Evolutionary conservation across 768 basidiomycete genomes (phyloP).

Genomic region (Boletus rubescentipes): DNA sequence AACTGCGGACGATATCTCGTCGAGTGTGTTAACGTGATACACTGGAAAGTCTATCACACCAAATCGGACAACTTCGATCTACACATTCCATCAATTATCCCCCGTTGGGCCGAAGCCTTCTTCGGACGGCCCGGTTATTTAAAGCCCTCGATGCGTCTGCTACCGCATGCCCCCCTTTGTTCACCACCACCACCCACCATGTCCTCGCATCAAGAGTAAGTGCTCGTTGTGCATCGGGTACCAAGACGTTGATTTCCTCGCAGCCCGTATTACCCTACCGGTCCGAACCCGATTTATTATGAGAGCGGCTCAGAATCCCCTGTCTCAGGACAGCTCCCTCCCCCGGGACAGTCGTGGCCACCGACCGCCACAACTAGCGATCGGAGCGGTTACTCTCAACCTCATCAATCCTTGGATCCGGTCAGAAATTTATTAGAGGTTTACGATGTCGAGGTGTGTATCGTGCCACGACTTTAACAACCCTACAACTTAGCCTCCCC

Average conservation of each 20-base stretch:
- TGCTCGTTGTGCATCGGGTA: background rate
- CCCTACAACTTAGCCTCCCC: background rate
- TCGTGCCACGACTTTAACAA: constrained; percentile 3
- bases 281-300: background rate
- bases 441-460: constrained; percentile 8
- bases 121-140: constrained; percentile 21
- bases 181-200: constrained; percentile 12
- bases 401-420: background rate
- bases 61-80: constrained; percentile 19
- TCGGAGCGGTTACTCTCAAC: constrained; percentile 3
- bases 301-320: constrained; percentile 3
- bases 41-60: constrained; percentile 27
- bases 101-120: constrained; percentile 19
- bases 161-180: constrained; percentile 7
- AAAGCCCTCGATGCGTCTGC: constrained; percentile 12
- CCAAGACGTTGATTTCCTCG: constrained; percentile 7
- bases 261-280: constrained; percentile 6
- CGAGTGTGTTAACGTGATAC: constrained; percentile 21
- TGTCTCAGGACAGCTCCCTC: background rate
- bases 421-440: background rate
- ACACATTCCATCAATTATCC: constrained; percentile 18
- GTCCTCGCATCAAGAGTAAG: constrained; percentile 24
- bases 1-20: constrained; percentile 6
- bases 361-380: background rate
- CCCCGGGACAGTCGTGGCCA: constrained; percentile 3